Conservation (phyloP, 73 alveolate genomes). For the Paramecium biaurelia region DNA sequence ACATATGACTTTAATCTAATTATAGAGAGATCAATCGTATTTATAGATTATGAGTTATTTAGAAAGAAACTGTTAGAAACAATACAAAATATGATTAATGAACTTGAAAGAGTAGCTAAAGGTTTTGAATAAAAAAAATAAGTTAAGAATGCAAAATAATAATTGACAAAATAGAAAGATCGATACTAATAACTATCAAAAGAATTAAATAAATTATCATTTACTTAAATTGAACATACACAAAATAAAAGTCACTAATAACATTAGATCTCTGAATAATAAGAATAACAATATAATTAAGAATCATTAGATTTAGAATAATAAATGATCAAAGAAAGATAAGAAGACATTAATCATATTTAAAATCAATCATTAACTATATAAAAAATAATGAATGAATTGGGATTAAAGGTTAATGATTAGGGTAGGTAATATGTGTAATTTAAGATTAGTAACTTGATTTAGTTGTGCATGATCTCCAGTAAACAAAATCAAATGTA, state of each 20-base stretch:
- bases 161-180: not conserved
- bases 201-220: not conserved
- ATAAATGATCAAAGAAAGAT: not conserved
- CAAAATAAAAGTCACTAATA: not conserved
- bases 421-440: not conserved
- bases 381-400: not conserved
- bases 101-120: not conserved
- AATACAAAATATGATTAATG: not conserved
- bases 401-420: slow-evolving; percentile 9
- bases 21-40: slow-evolving; percentile 1
- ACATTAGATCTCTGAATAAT: not conserved
- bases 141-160: not conserved
- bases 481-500: not conserved
- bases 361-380: not conserved
- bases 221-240: not conserved
- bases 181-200: not conserved
- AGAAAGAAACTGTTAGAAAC: not conserved
- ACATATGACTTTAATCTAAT: not conserved
- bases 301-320: not conserved
- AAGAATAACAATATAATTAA: not conserved
- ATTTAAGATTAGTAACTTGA: not conserved
- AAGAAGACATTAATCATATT: not conserved
- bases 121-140: slow-evolving; percentile 10
- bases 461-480: not conserved
- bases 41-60: not conserved